Evolutionary conservation across 768 basidiomycete genomes (phyloP).

Genomic region (Grammothele lineata): DNA sequence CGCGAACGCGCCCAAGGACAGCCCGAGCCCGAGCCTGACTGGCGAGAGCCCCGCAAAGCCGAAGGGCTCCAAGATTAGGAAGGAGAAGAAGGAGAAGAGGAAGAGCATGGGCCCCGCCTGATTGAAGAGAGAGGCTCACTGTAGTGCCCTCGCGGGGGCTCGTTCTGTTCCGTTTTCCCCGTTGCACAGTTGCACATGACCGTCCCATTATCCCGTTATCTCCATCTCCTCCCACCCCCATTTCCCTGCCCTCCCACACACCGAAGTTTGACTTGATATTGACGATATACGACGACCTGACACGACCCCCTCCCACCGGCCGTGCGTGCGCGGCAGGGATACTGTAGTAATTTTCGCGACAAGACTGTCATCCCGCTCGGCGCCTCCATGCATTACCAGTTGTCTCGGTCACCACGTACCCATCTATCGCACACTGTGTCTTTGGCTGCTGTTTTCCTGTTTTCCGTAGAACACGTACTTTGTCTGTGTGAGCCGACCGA

Average conservation of each 20-base stretch:
- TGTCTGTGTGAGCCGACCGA: no score
- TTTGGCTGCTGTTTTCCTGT: no score
- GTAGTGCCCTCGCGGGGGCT: not conserved
- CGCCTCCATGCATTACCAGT: conserved; percentile 4
- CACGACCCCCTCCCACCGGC: no score
- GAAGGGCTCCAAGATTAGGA: conserved; percentile 47
- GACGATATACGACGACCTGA: no score
- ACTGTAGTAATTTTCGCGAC: conserved; percentile 16
- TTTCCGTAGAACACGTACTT: no score
- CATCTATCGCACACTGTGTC: not conserved
- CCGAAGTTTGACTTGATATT: no score
- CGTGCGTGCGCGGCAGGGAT: conserved; percentile 16
- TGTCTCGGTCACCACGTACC: conserved; percentile 3
- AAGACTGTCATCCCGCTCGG: conserved; percentile 7
- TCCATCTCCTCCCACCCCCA: no score
- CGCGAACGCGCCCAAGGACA: conserved; percentile 37
- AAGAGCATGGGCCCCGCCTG: conserved; percentile 33
- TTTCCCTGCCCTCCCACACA: not conserved
- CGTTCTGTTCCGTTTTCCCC: not conserved
- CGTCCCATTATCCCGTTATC: no score
- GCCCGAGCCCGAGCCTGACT: conserved; percentile 50
- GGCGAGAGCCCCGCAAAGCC: conserved; percentile 44
- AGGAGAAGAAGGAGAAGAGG: conserved; percentile 60
- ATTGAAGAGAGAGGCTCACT: no score
- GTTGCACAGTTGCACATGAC: conserved; percentile 8